These are phyloP conservation scores for Phytophthora megakarya DNA, from an alignment of 352 stramenopile species.

Conservation along the genomic window DNA sequence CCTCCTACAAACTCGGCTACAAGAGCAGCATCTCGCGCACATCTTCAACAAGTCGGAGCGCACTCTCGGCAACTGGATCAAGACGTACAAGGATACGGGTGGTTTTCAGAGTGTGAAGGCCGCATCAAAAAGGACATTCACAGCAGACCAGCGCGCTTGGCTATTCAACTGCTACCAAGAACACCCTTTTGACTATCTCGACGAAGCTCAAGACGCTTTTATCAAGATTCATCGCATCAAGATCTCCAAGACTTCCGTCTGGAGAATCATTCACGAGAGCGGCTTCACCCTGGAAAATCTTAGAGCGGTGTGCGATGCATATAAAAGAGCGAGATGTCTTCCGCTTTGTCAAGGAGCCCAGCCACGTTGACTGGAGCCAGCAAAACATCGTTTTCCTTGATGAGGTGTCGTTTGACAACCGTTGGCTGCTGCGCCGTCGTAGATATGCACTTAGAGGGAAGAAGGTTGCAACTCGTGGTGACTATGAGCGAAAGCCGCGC, in stretches of 20 bases:
- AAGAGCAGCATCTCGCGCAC: background rate
- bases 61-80: background rate
- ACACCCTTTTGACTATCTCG: background rate
- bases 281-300: background rate
- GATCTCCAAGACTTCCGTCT: background rate
- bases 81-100: background rate
- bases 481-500: constrained; percentile 33
- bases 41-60: constrained; percentile 1
- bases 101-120: background rate
- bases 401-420: constrained; percentile 41
- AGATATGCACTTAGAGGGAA: constrained; percentile 31
- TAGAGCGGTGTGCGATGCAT: background rate
- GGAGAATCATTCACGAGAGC: background rate
- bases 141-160: background rate
- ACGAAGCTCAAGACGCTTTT: background rate
- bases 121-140: background rate
- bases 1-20: no score
- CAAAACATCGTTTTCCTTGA: constrained; percentile 32
- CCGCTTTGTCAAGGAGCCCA: constrained; percentile 25
- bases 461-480: no score
- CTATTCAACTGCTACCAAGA: background rate
- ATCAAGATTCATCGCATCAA: background rate
- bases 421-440: constrained; percentile 32
- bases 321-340: background rate
- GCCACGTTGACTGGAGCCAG: constrained; percentile 20